Percentiles rank a stretch among this genome's conserved stretches.
Evolutionary conservation across 169 alveolate genomes (phyloP).

Genomic region (Eimeria sp.): DNA sequence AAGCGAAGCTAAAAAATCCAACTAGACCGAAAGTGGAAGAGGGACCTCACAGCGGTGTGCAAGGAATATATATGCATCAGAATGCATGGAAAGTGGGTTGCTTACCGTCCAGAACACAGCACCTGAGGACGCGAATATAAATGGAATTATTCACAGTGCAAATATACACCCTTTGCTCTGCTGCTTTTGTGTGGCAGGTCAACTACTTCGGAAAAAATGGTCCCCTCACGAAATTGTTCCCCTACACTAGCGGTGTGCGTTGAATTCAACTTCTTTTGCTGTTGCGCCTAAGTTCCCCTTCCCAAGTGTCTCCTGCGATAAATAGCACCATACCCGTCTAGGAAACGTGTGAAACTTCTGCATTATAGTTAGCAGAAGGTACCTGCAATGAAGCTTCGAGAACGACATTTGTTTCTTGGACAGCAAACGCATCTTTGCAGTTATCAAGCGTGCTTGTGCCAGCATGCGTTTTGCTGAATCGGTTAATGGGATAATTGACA

Average conservation of each 20-base stretch:
- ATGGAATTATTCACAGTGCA: background rate
- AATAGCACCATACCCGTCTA: background rate
- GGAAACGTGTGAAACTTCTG: background rate
- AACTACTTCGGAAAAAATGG: conserved; percentile 63
- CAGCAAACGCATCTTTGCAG: background rate
- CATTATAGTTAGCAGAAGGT: background rate
- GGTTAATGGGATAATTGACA: background rate
- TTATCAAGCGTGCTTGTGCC: background rate
- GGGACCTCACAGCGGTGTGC: conserved; percentile 83
- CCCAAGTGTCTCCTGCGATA: background rate
- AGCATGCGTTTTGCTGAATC: background rate
- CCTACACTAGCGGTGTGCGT: conserved; percentile 73
- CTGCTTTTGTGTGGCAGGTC: conserved; percentile 28
- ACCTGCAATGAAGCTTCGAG: background rate
- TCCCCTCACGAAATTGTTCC: conserved; percentile 18
- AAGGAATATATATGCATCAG: conserved; percentile 82
- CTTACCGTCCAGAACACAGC: background rate
- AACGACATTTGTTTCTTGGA: background rate
- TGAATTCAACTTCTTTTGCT: background rate
- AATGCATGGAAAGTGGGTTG: conserved; percentile 82
- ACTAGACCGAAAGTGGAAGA: conserved; percentile 70
- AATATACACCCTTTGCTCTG: background rate
- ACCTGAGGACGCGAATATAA: background rate
- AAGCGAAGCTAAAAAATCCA: background rate
- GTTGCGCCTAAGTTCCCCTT: background rate